Evolutionary conservation across 208 protist species (phyloP).

Genomic region (Crithidia expoeki): DNA sequence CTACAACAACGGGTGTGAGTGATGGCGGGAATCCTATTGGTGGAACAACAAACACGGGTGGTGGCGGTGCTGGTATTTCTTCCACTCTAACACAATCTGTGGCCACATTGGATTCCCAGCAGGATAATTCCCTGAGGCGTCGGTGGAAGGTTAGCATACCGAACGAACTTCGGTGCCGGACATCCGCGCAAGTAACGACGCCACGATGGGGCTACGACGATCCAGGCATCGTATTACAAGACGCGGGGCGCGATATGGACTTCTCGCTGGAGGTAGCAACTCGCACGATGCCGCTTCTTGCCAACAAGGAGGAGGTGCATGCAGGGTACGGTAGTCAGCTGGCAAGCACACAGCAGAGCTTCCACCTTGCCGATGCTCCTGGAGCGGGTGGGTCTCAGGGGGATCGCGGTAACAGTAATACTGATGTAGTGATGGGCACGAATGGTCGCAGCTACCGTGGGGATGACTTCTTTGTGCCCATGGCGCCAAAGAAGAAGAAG

Average conservation of each 20-base stretch:
- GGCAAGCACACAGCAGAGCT: not conserved
- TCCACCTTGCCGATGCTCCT: not conserved
- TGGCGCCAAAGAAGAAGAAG: conserved; percentile 20
- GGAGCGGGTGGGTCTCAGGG: not conserved
- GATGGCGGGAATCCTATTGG: no score
- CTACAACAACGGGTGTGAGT: no score
- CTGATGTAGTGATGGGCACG: not conserved
- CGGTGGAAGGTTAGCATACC: not conserved
- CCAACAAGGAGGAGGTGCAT: conserved; percentile 16
- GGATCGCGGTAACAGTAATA: not conserved
- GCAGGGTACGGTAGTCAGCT: not conserved
- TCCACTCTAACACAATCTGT: not conserved
- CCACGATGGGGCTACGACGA: conserved; percentile 30
- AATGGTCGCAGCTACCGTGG: not conserved
- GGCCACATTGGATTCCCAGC: not conserved
- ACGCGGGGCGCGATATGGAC: conserved; percentile 25
- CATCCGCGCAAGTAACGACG: not conserved
- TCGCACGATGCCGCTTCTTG: conserved; percentile 26
- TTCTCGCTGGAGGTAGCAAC: conserved; percentile 26
- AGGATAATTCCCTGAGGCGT: not conserved
- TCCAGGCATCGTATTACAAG: conserved; percentile 17
- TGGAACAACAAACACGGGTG: no score
- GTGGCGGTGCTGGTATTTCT: no score
- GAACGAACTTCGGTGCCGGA: not conserved
- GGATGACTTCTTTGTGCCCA: conserved; percentile 14